These are phyloP conservation scores for Rhizoclosmatium globosum DNA, from an alignment of 192 early-diverging fungal species.

Conservation along the genomic window DNA sequence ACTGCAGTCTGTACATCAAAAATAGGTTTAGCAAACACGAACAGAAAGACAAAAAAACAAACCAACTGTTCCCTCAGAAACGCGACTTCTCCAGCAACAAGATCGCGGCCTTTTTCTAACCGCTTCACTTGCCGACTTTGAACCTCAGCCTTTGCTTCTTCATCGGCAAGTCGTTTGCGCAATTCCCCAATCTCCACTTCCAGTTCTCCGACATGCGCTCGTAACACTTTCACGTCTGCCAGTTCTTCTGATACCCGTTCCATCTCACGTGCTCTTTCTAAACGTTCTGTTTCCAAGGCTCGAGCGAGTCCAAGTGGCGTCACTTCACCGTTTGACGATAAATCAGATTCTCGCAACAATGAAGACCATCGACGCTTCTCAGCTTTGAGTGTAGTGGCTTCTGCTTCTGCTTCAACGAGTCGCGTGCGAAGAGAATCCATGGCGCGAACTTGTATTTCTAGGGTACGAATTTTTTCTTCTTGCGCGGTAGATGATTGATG, in stretches of 20 bases:
- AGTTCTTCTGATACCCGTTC: slow-evolving; percentile 50
- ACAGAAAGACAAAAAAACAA: not conserved
- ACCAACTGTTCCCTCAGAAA: slow-evolving; percentile 75
- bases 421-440: slow-evolving; percentile 48
- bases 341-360: slow-evolving; percentile 28
- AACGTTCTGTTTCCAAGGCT: slow-evolving; percentile 53
- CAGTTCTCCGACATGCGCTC: slow-evolving; percentile 43
- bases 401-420: slow-evolving; percentile 55
- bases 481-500: slow-evolving; percentile 43
- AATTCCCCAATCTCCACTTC: slow-evolving; percentile 41
- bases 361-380: slow-evolving; percentile 67
- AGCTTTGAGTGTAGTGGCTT: slow-evolving; percentile 52
- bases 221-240: slow-evolving; percentile 43
- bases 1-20: slow-evolving; percentile 38
- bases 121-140: slow-evolving; percentile 30
- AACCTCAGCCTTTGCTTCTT: not conserved
- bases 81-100: slow-evolving; percentile 67
- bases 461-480: slow-evolving; percentile 47
- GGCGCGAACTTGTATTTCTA: slow-evolving; percentile 41
- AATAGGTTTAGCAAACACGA: not conserved
- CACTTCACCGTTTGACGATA: slow-evolving; percentile 34
- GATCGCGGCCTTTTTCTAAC: slow-evolving; percentile 43
- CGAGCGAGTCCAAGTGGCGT: slow-evolving; percentile 62
- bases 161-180: not conserved
- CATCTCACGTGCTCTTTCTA: slow-evolving; percentile 50